These are phyloP conservation scores for Nakaseomyces nivariensis DNA, from an alignment of 1,139 yeast genomes.

Conservation along the genomic window DNA sequence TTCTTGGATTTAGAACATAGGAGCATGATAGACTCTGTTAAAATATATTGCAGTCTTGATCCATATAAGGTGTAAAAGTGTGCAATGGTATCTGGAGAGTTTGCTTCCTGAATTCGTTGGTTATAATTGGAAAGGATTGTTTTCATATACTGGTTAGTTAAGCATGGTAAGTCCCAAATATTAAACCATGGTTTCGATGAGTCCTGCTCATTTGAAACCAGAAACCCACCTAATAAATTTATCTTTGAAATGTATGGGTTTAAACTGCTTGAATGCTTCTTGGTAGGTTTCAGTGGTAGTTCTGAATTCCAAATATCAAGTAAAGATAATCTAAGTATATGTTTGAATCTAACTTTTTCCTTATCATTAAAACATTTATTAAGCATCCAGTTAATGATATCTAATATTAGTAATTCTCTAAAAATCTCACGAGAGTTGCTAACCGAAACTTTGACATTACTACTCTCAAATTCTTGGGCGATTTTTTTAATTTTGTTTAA, in stretches of 20 bases:
- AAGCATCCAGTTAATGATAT: constrained; percentile 21
- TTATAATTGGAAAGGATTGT: constrained; percentile 36
- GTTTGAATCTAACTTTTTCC: constrained; percentile 9
- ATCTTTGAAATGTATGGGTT: constrained; percentile 16
- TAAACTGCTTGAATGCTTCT: constrained; percentile 1
- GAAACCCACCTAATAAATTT: constrained; percentile 21
- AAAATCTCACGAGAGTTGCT: constrained; percentile 18
- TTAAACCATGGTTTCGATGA: constrained; percentile 19
- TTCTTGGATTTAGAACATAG: constrained; percentile 55
- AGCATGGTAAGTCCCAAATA: constrained; percentile 23
- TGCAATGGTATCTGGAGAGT: constrained; percentile 16
- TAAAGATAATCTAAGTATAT: constrained; percentile 19
- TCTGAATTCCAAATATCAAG: constrained; percentile 18
- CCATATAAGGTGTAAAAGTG: constrained; percentile 40
- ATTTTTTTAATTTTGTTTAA: constrained; percentile 13
- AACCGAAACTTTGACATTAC: constrained; percentile 18
- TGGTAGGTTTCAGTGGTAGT: background rate
- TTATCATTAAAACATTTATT: constrained; percentile 8
- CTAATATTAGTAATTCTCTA: constrained; percentile 18
- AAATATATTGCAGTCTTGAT: constrained; percentile 67
- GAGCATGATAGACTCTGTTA: constrained; percentile 40
- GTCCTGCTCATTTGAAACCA: constrained; percentile 17
- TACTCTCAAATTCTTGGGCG: constrained; percentile 13
- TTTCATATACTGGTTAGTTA: constrained; percentile 31
- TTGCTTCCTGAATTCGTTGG: constrained; percentile 35